Evolutionary conservation across 805 yeast genomes (phyloP).

Genomic region (Candida bentonensis): DNA sequence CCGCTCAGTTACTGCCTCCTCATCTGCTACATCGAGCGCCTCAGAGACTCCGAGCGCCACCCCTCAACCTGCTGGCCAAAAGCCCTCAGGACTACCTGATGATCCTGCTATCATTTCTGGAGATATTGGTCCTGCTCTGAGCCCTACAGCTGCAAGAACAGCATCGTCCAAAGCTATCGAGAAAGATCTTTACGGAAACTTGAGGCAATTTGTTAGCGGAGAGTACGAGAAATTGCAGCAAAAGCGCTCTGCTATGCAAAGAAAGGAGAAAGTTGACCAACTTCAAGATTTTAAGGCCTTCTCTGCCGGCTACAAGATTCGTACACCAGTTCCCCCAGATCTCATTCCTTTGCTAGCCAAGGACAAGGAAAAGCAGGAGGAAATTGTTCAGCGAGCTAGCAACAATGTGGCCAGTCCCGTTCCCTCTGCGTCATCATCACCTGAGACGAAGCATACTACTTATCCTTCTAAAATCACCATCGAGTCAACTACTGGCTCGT

Average conservation of each 20-base stretch:
- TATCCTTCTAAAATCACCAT: not conserved
- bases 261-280: slow-evolving; percentile 20
- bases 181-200: slow-evolving; percentile 17
- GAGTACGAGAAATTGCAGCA: slow-evolving; percentile 18
- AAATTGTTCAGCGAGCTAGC: not conserved
- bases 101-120: slow-evolving; percentile 59
- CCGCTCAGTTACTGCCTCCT: not conserved
- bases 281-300: slow-evolving; percentile 48
- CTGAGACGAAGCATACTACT: not conserved
- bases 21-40: not conserved
- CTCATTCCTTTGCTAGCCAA: slow-evolving; percentile 57
- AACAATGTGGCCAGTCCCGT: not conserved
- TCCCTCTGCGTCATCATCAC: not conserved
- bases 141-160: not conserved
- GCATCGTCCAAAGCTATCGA: slow-evolving; percentile 10
- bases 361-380: slow-evolving; percentile 16
- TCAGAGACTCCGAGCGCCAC: not conserved
- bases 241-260: slow-evolving; percentile 16
- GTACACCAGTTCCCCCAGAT: slow-evolving; percentile 41
- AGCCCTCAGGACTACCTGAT: slow-evolving; percentile 25
- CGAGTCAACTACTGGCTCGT: not conserved
- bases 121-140: slow-evolving; percentile 21
- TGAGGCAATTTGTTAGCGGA: slow-evolving; percentile 19
- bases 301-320: slow-evolving; percentile 64
- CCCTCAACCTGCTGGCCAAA: slow-evolving; percentile 1